Evolutionary conservation across 1,139 yeast species (phyloP).

Genomic region (Debaryomyces sp.): DNA sequence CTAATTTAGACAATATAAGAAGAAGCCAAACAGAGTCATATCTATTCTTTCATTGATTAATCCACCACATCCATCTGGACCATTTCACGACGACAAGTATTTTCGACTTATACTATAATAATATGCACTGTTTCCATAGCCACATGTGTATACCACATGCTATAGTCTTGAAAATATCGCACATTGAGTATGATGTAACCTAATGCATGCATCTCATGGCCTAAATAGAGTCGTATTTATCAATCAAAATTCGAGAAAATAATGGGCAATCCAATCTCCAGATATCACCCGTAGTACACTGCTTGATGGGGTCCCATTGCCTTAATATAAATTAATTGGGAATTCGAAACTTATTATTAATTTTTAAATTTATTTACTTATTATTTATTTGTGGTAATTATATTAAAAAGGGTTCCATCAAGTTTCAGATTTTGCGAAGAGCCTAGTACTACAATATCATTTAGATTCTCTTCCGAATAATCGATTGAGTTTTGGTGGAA

Average conservation of each 20-base stretch:
- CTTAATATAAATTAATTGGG: not conserved
- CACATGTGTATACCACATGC: not conserved
- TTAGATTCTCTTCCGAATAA: not conserved
- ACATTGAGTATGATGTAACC: not conserved
- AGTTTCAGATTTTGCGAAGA: not conserved
- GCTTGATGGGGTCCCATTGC: not conserved
- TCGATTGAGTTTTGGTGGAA: not conserved
- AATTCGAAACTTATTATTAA: not conserved
- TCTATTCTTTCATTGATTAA: not conserved
- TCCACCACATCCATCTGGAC: not conserved
- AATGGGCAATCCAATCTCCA: not conserved
- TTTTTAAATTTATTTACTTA: no score
- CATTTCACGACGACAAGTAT: not conserved
- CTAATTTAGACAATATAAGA: no score
- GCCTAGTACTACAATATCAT: not conserved
- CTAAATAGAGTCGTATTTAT: not conserved
- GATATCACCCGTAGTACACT: not conserved
- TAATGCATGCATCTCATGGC: not conserved
- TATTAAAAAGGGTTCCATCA: not conserved
- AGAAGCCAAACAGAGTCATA: no score
- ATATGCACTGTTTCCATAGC: not conserved
- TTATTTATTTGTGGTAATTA: not conserved
- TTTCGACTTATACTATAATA: not conserved
- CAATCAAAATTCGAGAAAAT: not conserved
- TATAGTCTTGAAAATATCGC: not conserved